phyloP scores from a whole-genome alignment of 257 asterid genomes.

The Salvia miltiorrhiza region DNA sequence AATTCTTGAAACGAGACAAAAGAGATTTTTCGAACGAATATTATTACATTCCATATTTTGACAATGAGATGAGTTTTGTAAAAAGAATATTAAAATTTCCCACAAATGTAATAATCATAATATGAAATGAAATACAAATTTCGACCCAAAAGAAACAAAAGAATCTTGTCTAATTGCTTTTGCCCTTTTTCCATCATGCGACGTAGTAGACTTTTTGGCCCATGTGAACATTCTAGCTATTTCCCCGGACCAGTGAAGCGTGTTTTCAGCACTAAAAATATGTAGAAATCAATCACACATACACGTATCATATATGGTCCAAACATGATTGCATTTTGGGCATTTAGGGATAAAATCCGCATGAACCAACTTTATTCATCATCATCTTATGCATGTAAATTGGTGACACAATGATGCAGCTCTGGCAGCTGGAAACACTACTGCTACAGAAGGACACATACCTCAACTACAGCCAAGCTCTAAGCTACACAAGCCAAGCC shows the following conservation, averaged over 20 bases:
- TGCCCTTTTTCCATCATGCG: not conserved
- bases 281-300: conserved; percentile 13
- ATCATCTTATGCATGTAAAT: conserved; percentile 33
- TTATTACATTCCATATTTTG: too few species aligned
- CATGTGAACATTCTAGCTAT: conserved; percentile 52
- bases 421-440: conserved; percentile 99
- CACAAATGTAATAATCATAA: not conserved
- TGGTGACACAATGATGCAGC: conserved; percentile 56
- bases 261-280: conserved; percentile 53
- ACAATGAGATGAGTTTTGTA: too few species aligned
- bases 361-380: conserved; percentile 35
- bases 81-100: too few species aligned
- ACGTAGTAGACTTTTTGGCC: conserved; percentile 15
- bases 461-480: conserved; percentile 91
- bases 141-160: not conserved
- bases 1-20: too few species aligned
- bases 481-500: conserved; percentile 98
- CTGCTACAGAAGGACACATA: conserved; percentile 93
- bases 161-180: not conserved
- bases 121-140: not conserved
- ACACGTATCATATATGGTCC: conserved; percentile 28
- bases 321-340: conserved; percentile 21
- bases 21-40: too few species aligned
- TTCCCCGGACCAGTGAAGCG: conserved; percentile 36
- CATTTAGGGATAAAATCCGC: conserved; percentile 13